Evolutionary conservation across 768 basidiomycete species (phyloP).

Genomic region (Auricularia sp.): DNA sequence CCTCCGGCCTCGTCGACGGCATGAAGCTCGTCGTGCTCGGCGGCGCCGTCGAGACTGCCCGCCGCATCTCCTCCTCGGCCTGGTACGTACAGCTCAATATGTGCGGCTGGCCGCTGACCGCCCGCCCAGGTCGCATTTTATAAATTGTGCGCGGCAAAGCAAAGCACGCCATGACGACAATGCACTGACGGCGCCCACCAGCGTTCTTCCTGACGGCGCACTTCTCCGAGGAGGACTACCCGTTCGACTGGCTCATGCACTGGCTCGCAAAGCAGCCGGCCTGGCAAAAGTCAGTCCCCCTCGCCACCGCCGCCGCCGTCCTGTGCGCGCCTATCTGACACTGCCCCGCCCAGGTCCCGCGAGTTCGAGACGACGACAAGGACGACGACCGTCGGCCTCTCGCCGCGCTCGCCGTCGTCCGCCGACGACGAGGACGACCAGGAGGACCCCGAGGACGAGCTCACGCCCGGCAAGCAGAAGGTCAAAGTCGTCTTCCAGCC

Average conservation of each 20-base stretch:
- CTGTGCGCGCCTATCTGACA: not conserved
- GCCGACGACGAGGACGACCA: constrained; percentile 27
- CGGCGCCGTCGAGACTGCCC: constrained; percentile 78
- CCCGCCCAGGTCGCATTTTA: constrained; percentile 60
- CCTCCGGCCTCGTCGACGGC: constrained; percentile 75
- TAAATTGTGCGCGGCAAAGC: constrained; percentile 53
- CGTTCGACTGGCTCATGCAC: constrained; percentile 86
- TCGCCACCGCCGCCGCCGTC: not conserved
- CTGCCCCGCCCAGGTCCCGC: constrained; percentile 34
- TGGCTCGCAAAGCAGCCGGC: constrained; percentile 76
- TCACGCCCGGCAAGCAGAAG: constrained; percentile 49
- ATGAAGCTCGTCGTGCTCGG: constrained; percentile 85
- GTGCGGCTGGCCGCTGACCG: no score
- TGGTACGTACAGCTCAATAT: constrained; percentile 34
- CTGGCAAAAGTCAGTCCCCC: constrained; percentile 50
- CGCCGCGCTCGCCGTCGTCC: constrained; percentile 3
- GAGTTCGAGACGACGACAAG: constrained; percentile 86
- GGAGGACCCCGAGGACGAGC: constrained; percentile 26
- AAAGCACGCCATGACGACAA: constrained; percentile 7
- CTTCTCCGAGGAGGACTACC: constrained; percentile 84
- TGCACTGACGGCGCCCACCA: constrained; percentile 13
- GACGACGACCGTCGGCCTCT: constrained; percentile 38
- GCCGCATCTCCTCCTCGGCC: constrained; percentile 70
- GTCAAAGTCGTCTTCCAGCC: constrained; percentile 84
- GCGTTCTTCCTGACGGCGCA: constrained; percentile 85